phyloP scores from a whole-genome alignment of 768 basidiomycete genomes.

The Clitopilus passeckerianus region DNA sequence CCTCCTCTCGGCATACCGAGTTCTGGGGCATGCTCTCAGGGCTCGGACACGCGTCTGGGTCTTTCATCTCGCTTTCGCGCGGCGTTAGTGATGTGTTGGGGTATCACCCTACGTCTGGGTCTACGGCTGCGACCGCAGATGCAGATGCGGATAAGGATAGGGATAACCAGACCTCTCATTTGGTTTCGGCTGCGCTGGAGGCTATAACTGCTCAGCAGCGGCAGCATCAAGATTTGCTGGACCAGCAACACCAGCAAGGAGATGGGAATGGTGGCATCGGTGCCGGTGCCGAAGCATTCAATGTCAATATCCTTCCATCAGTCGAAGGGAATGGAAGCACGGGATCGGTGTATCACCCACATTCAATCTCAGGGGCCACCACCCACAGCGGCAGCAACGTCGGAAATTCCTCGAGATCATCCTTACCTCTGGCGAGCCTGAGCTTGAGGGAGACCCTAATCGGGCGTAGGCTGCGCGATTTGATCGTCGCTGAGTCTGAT shows the following conservation, averaged over 20 bases:
- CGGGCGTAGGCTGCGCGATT: neutral
- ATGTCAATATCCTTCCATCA: neutral
- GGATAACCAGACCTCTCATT: too few relatives aligned
- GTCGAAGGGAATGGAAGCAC: neutral
- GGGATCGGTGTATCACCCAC: neutral
- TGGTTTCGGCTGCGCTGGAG: neutral
- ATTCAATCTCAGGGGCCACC: neutral
- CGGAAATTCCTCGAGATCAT: neutral
- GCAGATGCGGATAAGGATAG: neutral
- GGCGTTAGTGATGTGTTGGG: slow-evolving; percentile 63
- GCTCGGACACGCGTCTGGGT: slow-evolving; percentile 25
- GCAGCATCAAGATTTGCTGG: too few relatives aligned
- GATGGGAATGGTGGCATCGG: neutral
- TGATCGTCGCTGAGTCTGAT: neutral
- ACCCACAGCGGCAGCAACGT: neutral
- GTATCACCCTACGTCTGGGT: slow-evolving; percentile 39
- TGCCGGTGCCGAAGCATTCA: neutral
- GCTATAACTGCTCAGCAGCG: too few relatives aligned
- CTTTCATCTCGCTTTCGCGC: slow-evolving; percentile 45
- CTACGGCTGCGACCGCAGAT: slow-evolving; percentile 7
- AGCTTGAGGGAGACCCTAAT: neutral
- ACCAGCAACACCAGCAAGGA: neutral
- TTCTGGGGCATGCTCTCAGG: slow-evolving; percentile 52
- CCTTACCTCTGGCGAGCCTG: slow-evolving; percentile 7
- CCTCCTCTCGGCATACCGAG: slow-evolving; percentile 18